A percentile compares a stretch with the other conserved stretches of the same genome.
Evolutionary conservation across 192 early-diverging fungal genomes (phyloP).

Genomic region (Mortierella hygrophila): DNA sequence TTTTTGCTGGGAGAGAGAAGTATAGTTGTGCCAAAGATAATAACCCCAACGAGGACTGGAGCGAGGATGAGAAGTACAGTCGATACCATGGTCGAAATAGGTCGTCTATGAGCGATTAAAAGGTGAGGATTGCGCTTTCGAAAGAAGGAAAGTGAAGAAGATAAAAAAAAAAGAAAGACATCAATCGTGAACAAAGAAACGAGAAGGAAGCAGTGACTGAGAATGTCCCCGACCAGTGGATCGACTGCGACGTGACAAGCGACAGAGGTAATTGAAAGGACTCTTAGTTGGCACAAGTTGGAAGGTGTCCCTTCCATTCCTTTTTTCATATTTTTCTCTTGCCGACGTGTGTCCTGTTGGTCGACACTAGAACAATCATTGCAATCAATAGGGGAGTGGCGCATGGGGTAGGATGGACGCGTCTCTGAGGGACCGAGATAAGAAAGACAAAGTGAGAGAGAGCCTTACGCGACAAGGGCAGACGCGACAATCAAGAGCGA

Average conservation of each 20-base stretch:
- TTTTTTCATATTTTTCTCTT: not conserved
- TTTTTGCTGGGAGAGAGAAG: not conserved
- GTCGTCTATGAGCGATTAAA: not conserved
- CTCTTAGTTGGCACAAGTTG: not conserved
- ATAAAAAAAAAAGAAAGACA: not conserved
- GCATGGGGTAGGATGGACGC: not conserved
- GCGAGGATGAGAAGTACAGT: not conserved
- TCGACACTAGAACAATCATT: not conserved
- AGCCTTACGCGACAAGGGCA: not conserved
- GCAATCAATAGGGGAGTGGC: not conserved
- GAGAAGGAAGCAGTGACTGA: not conserved
- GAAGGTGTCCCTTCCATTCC: not conserved
- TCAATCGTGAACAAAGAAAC: not conserved
- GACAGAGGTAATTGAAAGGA: not conserved
- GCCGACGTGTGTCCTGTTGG: not conserved
- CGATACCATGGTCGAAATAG: not conserved
- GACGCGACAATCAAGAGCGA: not conserved
- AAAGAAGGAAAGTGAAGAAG: not conserved
- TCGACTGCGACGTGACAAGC: not conserved
- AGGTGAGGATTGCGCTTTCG: not conserved
- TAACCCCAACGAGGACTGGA: constrained; percentile 5
- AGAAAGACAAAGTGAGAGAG: not conserved
- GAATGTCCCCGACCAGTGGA: not conserved
- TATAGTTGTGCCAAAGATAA: constrained; percentile 13
- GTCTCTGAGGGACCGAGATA: not conserved